Evolutionary conservation across 352 stramenopile genomes (phyloP), one percentile per base, ranked within the genome.

Genomic region (Phytophthora fragariae): DNA sequence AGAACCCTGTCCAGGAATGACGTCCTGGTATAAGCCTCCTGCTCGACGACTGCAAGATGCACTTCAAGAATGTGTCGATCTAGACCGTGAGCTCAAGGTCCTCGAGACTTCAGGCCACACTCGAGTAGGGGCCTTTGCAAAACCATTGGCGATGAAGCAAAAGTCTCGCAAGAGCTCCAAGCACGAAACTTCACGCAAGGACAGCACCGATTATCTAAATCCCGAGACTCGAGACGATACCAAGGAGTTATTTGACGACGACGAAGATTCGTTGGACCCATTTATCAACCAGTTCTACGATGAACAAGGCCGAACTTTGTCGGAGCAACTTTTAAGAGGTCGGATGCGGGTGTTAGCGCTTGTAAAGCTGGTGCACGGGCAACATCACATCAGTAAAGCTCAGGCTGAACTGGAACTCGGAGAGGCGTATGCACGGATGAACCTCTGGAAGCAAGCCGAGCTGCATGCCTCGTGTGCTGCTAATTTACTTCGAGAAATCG

Each of bases 361-460:
- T 10, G 67, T 85, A 17, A 92, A 90, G 41, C 60, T 94, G 14
- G 70, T 83, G 1, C 70, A 84, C 29, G 81, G 82, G 0, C 61
- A 80, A 1, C 61, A 79, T 7, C 85, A 76, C 19, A 56, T 83
- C n/a, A 65, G 64, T 33, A 84, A 76, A 61, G 74, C 82, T 19
- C 73, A 72, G 2, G 85, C 85, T 2, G 77, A 90, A n/a, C 61
- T 91, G 15, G 81, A 88, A 65, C 57, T 94, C 8, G 85, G 75
- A 0, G 85, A 91, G 57, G 69, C 63, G 2, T 94, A 92, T 37
- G 75, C 83, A 5, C 72, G 82, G 0, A 59, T 91, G 41, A 89
- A 85, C 47, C 76, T 94, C 12, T 92, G 86, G 86, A 92, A 94
- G 52, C 86, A 94, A 47, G 83, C 79, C 0, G 75, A 91, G 41